phyloP scores from a whole-genome alignment of 768 basidiomycete genomes.

The Fomitopsis pulvina region DNA sequence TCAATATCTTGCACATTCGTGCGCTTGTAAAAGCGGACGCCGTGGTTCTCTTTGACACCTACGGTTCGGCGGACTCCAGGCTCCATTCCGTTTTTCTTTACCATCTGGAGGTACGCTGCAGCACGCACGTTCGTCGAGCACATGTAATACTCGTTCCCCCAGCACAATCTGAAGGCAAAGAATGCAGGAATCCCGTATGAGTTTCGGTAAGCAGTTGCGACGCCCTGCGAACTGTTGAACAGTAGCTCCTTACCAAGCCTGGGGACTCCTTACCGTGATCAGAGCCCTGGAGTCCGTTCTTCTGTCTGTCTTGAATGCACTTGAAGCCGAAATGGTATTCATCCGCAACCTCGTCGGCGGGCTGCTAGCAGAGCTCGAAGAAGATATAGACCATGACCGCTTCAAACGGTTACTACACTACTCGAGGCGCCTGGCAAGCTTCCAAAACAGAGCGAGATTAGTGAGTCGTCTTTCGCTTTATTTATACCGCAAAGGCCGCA shows the following conservation, averaged over 20 bases:
- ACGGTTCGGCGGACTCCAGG: conserved; percentile 79
- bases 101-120: conserved; percentile 62
- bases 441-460: conserved; percentile 85
- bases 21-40: conserved; percentile 91
- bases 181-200: conserved; percentile 74
- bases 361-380: conserved; percentile 87
- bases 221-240: neutral
- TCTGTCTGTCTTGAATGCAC: conserved; percentile 83
- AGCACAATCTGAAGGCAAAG: conserved; percentile 83
- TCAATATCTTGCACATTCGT: conserved; percentile 92
- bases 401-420: conserved; percentile 90
- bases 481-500: neutral
- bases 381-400: conserved; percentile 92
- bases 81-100: conserved; percentile 85
- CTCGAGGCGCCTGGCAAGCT: conserved; percentile 79
- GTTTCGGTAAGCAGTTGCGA: conserved; percentile 52
- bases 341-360: conserved; percentile 87
- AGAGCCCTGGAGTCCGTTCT: conserved; percentile 93
- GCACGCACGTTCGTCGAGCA: conserved; percentile 9
- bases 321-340: conserved; percentile 96
- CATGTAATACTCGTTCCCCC: conserved; percentile 1
- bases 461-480: conserved; percentile 29
- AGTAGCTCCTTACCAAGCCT: conserved; percentile 14
- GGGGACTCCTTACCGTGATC: conserved; percentile 11
- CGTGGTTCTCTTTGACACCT: conserved; percentile 88